phyloP scores from a whole-genome alignment of 2,329 filamentous ascomycete genomes.

The Xylaria sp. region DNA sequence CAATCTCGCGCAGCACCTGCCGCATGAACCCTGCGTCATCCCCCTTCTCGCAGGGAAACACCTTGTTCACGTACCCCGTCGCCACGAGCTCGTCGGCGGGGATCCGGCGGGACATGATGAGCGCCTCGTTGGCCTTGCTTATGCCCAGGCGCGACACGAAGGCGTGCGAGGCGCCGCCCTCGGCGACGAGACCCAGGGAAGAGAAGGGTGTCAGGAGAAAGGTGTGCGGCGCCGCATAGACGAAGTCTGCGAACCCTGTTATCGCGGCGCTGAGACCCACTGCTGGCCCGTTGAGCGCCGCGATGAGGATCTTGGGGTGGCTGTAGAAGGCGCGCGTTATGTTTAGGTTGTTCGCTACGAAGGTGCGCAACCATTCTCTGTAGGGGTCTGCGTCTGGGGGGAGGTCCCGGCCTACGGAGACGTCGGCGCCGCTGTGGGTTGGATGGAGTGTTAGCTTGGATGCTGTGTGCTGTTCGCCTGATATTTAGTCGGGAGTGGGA shows the following conservation, averaged over 20 bases:
- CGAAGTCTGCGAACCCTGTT: constrained; percentile 86
- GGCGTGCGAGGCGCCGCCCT: constrained; percentile 82
- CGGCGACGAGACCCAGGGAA: constrained; percentile 87
- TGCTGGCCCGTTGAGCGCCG: constrained; percentile 90
- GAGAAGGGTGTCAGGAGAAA: constrained; percentile 94
- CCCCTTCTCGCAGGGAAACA: constrained; percentile 71
- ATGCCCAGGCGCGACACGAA: constrained; percentile 85
- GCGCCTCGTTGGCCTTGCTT: constrained; percentile 86
- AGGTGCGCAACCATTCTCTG: constrained; percentile 71
- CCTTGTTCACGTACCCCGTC: constrained; percentile 86
- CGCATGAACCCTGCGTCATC: constrained; percentile 76
- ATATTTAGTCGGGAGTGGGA: no score
- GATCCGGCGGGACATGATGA: constrained; percentile 89
- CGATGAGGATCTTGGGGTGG: constrained; percentile 92
- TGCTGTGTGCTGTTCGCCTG: no score
- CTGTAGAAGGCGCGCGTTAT: constrained; percentile 90
- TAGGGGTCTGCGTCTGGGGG: constrained; percentile 50
- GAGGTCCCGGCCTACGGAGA: constrained; percentile 29
- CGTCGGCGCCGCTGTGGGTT: constrained; percentile 38
- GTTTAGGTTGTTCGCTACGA: constrained; percentile 89
- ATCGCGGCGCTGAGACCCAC: constrained; percentile 89
- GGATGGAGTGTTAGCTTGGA: no score
- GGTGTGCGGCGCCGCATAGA: constrained; percentile 83
- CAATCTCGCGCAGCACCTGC: constrained; percentile 80
- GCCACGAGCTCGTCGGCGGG: constrained; percentile 76